Percentiles rank a stretch among this genome's conserved stretches.
Evolutionary conservation across 2,329 filamentous ascomycete genomes (phyloP).

Genomic region (Colletotrichum melonis): DNA sequence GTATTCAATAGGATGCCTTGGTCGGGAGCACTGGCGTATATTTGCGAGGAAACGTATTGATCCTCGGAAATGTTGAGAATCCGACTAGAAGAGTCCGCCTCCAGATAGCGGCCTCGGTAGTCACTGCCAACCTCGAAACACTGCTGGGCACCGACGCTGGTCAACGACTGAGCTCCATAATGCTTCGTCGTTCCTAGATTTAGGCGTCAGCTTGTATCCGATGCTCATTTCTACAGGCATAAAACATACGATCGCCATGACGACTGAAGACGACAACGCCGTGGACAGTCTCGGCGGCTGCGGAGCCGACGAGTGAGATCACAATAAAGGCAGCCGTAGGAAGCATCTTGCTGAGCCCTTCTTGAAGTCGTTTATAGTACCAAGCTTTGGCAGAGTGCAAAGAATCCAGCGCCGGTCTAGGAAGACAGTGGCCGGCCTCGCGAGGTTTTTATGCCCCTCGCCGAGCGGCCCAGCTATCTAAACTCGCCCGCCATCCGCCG

Average conservation of each 20-base stretch:
- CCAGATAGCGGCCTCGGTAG: slow-evolving; percentile 40
- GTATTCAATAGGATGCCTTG: slow-evolving; percentile 47
- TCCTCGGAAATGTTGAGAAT: slow-evolving; percentile 48
- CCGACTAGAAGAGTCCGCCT: slow-evolving; percentile 40
- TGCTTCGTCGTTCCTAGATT: slow-evolving; percentile 47
- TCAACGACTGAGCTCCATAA: slow-evolving; percentile 46
- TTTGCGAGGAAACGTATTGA: slow-evolving; percentile 44
- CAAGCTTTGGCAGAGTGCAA: background rate
- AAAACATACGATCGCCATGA: slow-evolving; percentile 47
- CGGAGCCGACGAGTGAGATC: slow-evolving; percentile 32
- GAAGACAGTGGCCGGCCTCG: background rate
- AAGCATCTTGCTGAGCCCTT: background rate
- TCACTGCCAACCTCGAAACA: slow-evolving; percentile 43
- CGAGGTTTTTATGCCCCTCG: background rate
- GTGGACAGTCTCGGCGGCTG: slow-evolving; percentile 46
- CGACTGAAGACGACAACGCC: slow-evolving; percentile 48
- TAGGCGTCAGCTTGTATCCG: background rate
- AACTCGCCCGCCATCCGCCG: no score
- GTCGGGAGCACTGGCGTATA: slow-evolving; percentile 48
- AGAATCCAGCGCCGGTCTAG: background rate
- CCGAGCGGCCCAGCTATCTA: no score
- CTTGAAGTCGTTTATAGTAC: background rate
- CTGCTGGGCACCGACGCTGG: slow-evolving; percentile 48
- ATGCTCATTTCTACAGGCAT: no score
- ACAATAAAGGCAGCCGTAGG: background rate